phyloP scores from a whole-genome alignment of 371 early-diverging fungal species.

The Actinomucor elegans region DNA sequence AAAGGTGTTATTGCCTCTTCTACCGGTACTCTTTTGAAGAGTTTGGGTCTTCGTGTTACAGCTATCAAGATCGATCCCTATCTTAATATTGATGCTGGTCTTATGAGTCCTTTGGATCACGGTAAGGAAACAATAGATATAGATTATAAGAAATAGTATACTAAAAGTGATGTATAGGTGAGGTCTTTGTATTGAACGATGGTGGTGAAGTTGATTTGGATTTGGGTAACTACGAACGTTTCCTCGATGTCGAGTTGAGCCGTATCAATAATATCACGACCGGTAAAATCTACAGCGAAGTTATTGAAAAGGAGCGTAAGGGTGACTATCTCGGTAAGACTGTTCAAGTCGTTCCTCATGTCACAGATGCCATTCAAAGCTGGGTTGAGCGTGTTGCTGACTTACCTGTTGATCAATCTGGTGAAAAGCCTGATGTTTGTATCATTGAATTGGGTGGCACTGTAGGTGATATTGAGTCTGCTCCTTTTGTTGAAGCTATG shows the following conservation, averaged over 20 bases:
- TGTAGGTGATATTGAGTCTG: constrained; percentile 98
- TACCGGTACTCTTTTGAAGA: constrained; percentile 94
- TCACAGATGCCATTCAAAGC: constrained; percentile 96
- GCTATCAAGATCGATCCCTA: constrained; percentile 99
- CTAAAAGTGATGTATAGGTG: constrained; percentile 78
- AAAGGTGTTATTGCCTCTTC: constrained; percentile 99
- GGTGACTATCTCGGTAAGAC: constrained; percentile 99
- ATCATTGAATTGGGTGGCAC: constrained; percentile 99
- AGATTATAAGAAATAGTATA: too few species aligned
- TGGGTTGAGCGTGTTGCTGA: constrained; percentile 95
- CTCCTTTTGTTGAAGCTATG: constrained; percentile 98
- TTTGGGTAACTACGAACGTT: constrained; percentile 99
- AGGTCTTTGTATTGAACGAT: constrained; percentile 98
- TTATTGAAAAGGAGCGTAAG: constrained; percentile 89
- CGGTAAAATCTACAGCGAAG: constrained; percentile 96
- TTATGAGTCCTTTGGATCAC: constrained; percentile 96
- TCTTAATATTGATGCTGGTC: constrained; percentile 99
- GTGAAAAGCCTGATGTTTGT: constrained; percentile 93
- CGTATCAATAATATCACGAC: constrained; percentile 99
- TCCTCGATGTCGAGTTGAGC: constrained; percentile 90
- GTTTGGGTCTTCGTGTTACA: constrained; percentile 92
- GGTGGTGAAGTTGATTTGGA: constrained; percentile 99
- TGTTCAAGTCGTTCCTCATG: constrained; percentile 98
- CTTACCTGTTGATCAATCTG: constrained; percentile 83
- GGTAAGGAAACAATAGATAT: too few species aligned